Base-by-base conservation (phyloP, 2,329 filamentous ascomycete genomes). In the Pseudogymnoascus sp. region DNA sequence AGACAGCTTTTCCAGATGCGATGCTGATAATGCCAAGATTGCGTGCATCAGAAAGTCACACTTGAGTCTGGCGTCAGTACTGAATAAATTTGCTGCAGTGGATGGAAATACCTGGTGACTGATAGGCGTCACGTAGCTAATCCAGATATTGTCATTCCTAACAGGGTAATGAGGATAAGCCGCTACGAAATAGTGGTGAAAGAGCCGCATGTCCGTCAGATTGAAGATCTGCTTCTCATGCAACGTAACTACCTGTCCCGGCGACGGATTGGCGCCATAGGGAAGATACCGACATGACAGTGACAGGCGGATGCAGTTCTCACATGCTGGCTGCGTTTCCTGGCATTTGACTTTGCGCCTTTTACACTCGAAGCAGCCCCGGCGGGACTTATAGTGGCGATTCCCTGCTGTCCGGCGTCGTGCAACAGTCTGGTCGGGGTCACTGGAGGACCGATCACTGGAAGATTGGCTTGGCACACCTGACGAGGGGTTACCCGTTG, bases 141-240 rank as follows among this genome's bases (percentile, higher is more conserved):
- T 83, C 87, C 87, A 90, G 10, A 88, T 78, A 7, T 80, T 77
- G 66, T 89, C 85, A 65, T 86, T 84, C 39, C 84, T 85, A 16
- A 88, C 74, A 0, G 87, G 86, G 23, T 88, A 78, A 71, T 85
- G 81, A 2, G 86, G 87, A 68, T 84, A 84, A 66, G 83, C 86
- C 35, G 79, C 77, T 29, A 81, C 74, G 12, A 88, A 73, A 66
- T 87, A 88, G 71, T 88, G 84, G 70, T 88, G 85, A 67, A 88
- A 88, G 71, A 88, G 81, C 39, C 84, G 81, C 85, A 89, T 87
- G 67, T 88, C 86, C 60, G 83, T 80, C 62, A 85, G 68, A 61
- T 78, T 84, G 69, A 86, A 86, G 0, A 85, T 71, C 2, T 31
- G 49, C 10, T 55, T 55, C 5, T 55, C 49, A 33, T 55, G 49